Evolutionary conservation across 129 eudicot genomes (phyloP), one percentile per base, ranked within the genome.

Genomic region (Arctium minus): DNA sequence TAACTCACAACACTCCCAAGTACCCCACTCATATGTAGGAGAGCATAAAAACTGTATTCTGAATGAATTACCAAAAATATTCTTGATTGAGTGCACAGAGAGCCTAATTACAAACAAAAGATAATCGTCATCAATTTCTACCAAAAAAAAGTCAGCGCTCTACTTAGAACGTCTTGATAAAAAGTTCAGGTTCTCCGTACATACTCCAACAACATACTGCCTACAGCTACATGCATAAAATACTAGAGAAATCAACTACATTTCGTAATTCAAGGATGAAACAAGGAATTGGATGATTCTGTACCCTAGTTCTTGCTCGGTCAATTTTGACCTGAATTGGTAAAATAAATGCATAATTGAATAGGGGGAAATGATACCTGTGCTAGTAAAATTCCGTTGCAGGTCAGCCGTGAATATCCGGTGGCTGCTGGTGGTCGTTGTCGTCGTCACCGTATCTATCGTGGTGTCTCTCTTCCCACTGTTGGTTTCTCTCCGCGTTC

Each of bases 351-450:
- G 83, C 31, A 39, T 15, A 79, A 84, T 84, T 79, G 84, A 50
- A 73, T 64, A 44, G 83, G 83, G 87, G 87, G 79, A 72, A 84
- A 84, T 72, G 79, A 84, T 78, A 79, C 84, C 87, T 84, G 44
- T 17, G 86, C 74, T 30, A 46, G 72, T 79, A 17, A 32, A 74
- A 79, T 33, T 74, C 56, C 12, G 31, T 10, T 31, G 22, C 7
- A 22, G 65, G 42, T n/a, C 73, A 11, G 29, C 11, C 53, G 86
- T 17, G 82, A 70, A 18, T 53, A 38, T 44, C 77, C 75, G 87
- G 80, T 84, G 79, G 70, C 27, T 60, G 70, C 27, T 60, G 83
- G 83, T 78, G 75, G 79, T 84, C 1, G 68, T 78, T 12, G 81
- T 70, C 60, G 86, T 76, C 31, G 81, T 79, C 65, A 72, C 64